These are phyloP conservation scores for Wickerhamiella infanticola DNA, from an alignment of 1,139 yeast species.

Conservation along the genomic window DNA sequence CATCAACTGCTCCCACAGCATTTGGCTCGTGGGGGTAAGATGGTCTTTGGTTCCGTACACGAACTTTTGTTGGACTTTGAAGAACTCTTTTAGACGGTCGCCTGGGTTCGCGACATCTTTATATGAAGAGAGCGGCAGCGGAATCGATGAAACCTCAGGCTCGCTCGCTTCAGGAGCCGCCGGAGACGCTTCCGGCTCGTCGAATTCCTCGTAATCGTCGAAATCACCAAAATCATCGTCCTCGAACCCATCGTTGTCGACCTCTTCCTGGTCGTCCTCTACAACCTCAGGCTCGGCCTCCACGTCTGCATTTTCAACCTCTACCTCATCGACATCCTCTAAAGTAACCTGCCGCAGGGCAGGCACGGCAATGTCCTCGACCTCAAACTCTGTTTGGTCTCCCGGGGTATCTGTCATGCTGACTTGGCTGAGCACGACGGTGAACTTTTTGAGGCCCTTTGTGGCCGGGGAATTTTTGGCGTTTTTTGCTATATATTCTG, in stretches of 20 bases:
- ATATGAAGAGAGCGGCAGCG: not conserved
- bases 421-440: not conserved
- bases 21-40: slow-evolving; percentile 16
- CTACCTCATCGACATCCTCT: not conserved
- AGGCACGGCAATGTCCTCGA: not conserved
- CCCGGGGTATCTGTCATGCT: not conserved
- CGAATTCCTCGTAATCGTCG: slow-evolving; percentile 19
- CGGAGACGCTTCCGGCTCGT: slow-evolving; percentile 9
- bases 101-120: not conserved
- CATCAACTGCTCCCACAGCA: slow-evolving; percentile 25
- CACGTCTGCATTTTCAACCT: not conserved
- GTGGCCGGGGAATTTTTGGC: not conserved
- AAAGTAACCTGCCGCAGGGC: not conserved
- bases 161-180: not conserved
- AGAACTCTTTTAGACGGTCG: not conserved
- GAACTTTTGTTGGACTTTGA: not conserved
- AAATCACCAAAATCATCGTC: slow-evolving; percentile 18
- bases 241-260: slow-evolving; percentile 5
- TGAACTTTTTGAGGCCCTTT: not conserved
- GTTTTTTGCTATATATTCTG: not conserved
- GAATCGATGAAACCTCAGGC: not conserved
- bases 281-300: not conserved
- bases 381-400: not conserved
- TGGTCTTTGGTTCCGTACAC: not conserved
- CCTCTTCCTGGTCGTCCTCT: not conserved